Base-by-base conservation (phyloP, 2,329 filamentous ascomycete species). In the Dactylellina cionopaga region DNA sequence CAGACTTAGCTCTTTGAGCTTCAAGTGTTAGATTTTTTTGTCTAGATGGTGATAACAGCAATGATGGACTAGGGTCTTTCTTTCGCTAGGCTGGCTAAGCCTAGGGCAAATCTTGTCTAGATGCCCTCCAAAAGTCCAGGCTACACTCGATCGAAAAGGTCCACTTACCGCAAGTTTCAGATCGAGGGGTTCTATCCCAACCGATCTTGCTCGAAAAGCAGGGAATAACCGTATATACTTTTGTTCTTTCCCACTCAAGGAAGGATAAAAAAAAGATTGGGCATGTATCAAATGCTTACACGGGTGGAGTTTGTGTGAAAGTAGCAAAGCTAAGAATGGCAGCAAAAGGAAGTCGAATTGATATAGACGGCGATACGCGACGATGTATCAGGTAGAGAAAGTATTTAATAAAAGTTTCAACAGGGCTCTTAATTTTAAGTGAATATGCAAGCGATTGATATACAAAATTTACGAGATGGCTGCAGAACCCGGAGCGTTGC, bases 91-190 rank as follows among this genome's bases (percentile, higher is more conserved):
- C 59, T 43, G 52, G 37, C 52, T 37, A 10, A 27, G 52, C 52
- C 60, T 11, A 55, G 49, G 31, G 35, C 39, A 55, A 72, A 65
- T 71, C 58, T 65, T 49, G 52, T 58, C 46, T 51, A 55, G 52
- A 58, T 35, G 59, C 68, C 68, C 51, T 47, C 31, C 31, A 10
- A 58, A 65, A 54, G 35, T 51, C 55, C 59, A 72, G 59, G 52
- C 46, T 70, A 62, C 56, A 31, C 29, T 65, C 35, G 43, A 64
- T 64, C 47, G 41, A 58, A 72, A 62, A 54, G 68, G 46, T 72
- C 68, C 68, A 72, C 68, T 72, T 72, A 72, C 68, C 68, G 68
- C 68, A 55, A 62, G 68, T 72, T 65, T 72, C 68, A 72, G 68
- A 72, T 72, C 68, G 43, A 39, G 60, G 52, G 22, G 60, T 65